phyloP scores from a whole-genome alignment of 2,329 filamentous ascomycete species.

The Byssoonygena ceratinophila region DNA sequence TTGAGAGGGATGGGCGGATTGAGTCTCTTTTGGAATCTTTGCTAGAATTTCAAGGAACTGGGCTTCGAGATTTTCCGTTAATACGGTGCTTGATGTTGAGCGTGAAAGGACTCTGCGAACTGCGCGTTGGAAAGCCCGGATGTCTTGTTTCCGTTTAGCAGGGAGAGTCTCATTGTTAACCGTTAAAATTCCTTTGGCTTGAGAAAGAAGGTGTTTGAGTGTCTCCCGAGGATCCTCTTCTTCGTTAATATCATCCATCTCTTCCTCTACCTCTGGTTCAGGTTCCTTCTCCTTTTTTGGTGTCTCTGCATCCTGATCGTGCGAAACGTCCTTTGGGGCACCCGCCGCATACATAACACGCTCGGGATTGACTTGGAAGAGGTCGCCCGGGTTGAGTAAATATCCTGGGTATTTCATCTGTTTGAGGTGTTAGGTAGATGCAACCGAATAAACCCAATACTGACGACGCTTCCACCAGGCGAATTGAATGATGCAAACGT shows the following conservation, averaged over 20 bases:
- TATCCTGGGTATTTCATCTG: slow-evolving; percentile 91
- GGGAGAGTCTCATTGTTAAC: slow-evolving; percentile 44
- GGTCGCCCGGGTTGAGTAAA: slow-evolving; percentile 88
- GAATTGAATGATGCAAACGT: slow-evolving; percentile 19
- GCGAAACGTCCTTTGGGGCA: slow-evolving; percentile 51
- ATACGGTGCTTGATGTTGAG: slow-evolving; percentile 36
- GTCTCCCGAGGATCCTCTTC: slow-evolving; percentile 32
- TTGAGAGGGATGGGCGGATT: slow-evolving; percentile 1
- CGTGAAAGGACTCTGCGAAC: slow-evolving; percentile 54
- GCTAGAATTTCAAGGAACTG: slow-evolving; percentile 45
- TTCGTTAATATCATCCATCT: slow-evolving; percentile 16
- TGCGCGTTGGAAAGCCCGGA: slow-evolving; percentile 60
- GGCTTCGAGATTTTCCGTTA: slow-evolving; percentile 42
- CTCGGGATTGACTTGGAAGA: slow-evolving; percentile 91
- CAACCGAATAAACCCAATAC: too few species aligned
- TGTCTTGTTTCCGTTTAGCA: slow-evolving; percentile 62
- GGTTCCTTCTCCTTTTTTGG: slow-evolving; percentile 23
- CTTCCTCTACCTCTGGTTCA: slow-evolving; percentile 17
- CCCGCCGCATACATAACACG: slow-evolving; percentile 83
- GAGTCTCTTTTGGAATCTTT: slow-evolving; percentile 12
- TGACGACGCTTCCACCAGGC: too few species aligned
- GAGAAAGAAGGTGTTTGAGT: slow-evolving; percentile 46
- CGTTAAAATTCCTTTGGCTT: slow-evolving; percentile 52
- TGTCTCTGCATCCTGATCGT: slow-evolving; percentile 20
- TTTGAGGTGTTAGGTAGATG: not conserved